Evolutionary conservation across 2,329 filamentous ascomycete species (phyloP).

Genomic region (Colletotrichum siamense): DNA sequence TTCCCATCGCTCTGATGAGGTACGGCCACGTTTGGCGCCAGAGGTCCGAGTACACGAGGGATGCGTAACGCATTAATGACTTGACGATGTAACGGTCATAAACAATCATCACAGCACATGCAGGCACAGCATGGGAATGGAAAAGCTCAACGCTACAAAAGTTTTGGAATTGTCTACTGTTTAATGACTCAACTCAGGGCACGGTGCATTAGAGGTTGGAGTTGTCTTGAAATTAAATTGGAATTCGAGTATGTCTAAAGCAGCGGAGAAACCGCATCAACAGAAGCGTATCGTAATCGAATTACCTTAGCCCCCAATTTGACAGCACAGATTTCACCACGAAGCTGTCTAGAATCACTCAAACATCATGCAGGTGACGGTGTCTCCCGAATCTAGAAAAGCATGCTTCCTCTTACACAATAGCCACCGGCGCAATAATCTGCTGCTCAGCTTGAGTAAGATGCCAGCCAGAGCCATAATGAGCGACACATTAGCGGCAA

Average conservation of each 20-base stretch:
- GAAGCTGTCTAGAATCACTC: no score
- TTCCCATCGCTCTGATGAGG: conserved; percentile 54
- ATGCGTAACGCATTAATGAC: conserved; percentile 25
- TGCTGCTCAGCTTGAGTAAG: no score
- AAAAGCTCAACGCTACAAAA: not conserved
- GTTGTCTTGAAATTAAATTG: not conserved
- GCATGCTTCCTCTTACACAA: not conserved
- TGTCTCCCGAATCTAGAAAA: no score
- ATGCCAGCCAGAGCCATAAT: no score
- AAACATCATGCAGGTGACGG: not conserved
- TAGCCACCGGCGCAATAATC: no score
- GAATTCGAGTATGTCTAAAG: not conserved
- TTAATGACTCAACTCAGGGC: not conserved
- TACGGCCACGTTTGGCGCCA: conserved; percentile 60
- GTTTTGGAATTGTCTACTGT: not conserved
- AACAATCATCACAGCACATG: not conserved
- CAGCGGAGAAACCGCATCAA: not conserved
- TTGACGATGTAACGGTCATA: not conserved
- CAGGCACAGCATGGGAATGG: not conserved
- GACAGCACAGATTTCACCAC: no score
- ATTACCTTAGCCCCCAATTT: not conserved
- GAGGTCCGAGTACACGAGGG: conserved; percentile 53
- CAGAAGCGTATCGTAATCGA: not conserved
- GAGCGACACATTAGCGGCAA: accelerated
- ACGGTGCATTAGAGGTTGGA: not conserved